phyloP scores from a whole-genome alignment of 768 basidiomycete genomes.

The Suillus variegatus region DNA sequence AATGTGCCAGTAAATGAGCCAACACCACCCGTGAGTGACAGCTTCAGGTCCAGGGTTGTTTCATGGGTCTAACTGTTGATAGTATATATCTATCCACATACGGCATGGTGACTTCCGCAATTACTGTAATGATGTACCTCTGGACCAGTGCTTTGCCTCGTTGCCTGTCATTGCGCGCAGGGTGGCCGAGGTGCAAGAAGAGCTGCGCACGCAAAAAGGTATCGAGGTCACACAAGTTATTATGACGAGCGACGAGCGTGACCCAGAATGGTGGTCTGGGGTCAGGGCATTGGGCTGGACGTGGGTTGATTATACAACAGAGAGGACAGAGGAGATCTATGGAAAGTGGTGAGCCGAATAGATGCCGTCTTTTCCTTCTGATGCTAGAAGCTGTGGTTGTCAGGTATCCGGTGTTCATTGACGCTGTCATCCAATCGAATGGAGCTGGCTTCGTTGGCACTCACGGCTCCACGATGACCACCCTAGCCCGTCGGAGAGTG shows the following conservation, averaged over 20 bases:
- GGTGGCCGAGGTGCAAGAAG: constrained; percentile 55
- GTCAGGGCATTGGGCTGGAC: constrained; percentile 54
- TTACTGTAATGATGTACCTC: constrained; percentile 44
- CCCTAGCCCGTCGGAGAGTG: constrained; percentile 64
- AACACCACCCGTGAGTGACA: constrained; percentile 47
- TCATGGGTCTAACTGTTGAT: constrained; percentile 2
- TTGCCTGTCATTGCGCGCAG: constrained; percentile 53
- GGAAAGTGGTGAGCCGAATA: constrained; percentile 47
- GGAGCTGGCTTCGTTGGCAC: constrained; percentile 75
- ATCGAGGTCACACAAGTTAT: constrained; percentile 53
- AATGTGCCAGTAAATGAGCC: constrained; percentile 36
- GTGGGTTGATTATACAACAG: constrained; percentile 45
- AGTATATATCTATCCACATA: constrained; percentile 62
- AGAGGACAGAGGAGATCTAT: constrained; percentile 43
- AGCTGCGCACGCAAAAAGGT: constrained; percentile 45
- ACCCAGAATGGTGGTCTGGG: constrained; percentile 59
- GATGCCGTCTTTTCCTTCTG: not conserved
- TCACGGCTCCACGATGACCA: constrained; percentile 69
- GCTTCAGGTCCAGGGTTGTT: not conserved
- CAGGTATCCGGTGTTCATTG: constrained; percentile 76
- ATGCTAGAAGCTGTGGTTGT: not conserved
- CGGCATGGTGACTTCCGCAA: constrained; percentile 55
- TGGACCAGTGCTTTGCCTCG: constrained; percentile 53
- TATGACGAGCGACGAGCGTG: constrained; percentile 64
- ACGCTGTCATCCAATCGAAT: constrained; percentile 69